These are phyloP conservation scores for Chaetomiaceae sp. DNA, from an alignment of 2,329 filamentous ascomycete genomes.

Conservation along the genomic window DNA sequence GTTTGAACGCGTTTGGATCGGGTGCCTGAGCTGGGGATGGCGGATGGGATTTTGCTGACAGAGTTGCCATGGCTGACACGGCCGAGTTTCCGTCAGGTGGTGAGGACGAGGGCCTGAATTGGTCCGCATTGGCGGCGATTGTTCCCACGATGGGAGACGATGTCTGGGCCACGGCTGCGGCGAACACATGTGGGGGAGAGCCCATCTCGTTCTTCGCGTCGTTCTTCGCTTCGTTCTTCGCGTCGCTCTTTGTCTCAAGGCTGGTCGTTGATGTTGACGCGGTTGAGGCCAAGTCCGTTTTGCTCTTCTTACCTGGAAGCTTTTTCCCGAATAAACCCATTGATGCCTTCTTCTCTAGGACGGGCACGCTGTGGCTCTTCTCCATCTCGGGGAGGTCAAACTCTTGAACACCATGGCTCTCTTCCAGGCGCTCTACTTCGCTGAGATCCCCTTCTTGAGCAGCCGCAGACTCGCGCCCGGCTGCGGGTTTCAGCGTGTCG, in stretches of 20 bases:
- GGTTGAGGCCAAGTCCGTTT: constrained; percentile 17
- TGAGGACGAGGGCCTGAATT: constrained; percentile 52
- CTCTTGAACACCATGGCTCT: constrained; percentile 34
- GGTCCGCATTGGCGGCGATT: constrained; percentile 62
- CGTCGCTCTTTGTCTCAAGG: constrained; percentile 15
- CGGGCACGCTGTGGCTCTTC: constrained; percentile 50
- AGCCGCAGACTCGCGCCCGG: constrained; percentile 35
- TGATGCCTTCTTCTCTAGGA: constrained; percentile 33
- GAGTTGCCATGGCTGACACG: constrained; percentile 60
- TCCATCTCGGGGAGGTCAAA: constrained; percentile 45
- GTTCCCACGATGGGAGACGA: constrained; percentile 63
- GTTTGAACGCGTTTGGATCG: constrained; percentile 38
- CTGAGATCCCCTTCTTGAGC: constrained; percentile 45
- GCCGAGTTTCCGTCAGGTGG: constrained; percentile 56
- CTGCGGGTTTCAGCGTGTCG: constrained; percentile 38
- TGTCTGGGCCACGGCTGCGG: constrained; percentile 57
- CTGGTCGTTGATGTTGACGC: constrained; percentile 32
- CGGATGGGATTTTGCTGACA: constrained; percentile 59
- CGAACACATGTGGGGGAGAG: constrained; percentile 52
- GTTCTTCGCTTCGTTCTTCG: constrained; percentile 10
- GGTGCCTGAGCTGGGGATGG: constrained; percentile 45
- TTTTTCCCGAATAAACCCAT: constrained; percentile 49
- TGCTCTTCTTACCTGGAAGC: constrained; percentile 37
- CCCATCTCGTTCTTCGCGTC: constrained; percentile 25
- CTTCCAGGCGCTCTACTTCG: constrained; percentile 43